Conservation (phyloP, 108 stramenopile genomes). For the Nannochloropsis oceanica region DNA sequence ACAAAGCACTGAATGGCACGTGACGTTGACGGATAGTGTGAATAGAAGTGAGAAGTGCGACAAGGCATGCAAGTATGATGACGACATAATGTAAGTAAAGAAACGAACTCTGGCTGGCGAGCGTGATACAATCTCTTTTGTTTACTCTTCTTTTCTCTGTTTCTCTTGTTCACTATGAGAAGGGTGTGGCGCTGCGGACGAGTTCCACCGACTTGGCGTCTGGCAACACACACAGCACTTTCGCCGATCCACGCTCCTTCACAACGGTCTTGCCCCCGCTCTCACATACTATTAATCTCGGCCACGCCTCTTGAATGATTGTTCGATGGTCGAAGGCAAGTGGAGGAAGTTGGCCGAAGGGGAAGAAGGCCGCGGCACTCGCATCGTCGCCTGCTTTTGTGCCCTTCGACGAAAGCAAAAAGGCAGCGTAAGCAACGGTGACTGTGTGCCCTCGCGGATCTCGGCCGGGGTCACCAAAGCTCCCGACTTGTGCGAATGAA, state of each 20-base stretch:
- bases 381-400: conserved; percentile 16
- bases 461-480: conserved; percentile 15
- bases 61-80: no score
- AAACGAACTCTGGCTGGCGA: no score
- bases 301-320: neutral
- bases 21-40: no score
- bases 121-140: no score
- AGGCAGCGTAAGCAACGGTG: conserved; percentile 14
- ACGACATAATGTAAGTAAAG: no score
- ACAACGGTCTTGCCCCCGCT: neutral
- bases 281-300: neutral
- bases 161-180: neutral
- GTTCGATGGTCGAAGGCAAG: conserved; percentile 18
- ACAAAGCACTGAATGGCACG: no score
- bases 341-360: neutral
- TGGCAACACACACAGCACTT: neutral
- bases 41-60: no score
- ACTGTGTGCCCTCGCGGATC: conserved; percentile 24
- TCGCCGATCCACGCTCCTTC: neutral
- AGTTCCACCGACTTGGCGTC: neutral
- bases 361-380: conserved; percentile 4
- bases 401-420: neutral
- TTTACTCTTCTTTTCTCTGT: no score
- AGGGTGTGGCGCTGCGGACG: neutral
- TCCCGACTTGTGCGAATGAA: conserved; percentile 11